Base-by-base conservation (phyloP, 192 early-diverging fungal species). In the Chytriomyces sp. region DNA sequence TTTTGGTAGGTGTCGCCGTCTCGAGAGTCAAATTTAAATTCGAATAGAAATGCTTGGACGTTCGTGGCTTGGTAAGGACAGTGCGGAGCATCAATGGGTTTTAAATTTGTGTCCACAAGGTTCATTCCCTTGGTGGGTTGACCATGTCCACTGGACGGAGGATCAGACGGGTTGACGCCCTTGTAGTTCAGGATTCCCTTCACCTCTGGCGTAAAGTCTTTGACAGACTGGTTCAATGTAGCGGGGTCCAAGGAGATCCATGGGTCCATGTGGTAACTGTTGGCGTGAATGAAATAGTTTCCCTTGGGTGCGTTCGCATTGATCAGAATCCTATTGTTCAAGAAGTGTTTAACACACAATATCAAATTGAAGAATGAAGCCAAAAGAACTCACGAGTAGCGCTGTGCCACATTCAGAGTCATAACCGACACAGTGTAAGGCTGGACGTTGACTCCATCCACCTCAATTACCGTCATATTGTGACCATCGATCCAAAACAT, bases 401-500 rank as follows among this genome's bases (percentile, higher is more conserved):
- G 7, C 41, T 44, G 41, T 10, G 41, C 41, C 8, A 19, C 19
- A 44, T 44, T 44, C 8, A 44, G 7, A 19, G 41, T 44, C 8
- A 44, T n/a, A n/a, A n/a, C n/a, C n/a, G n/a, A n/a, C n/a, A n/a
- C n/a, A n/a, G n/a, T n/a, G 25, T 69, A 76, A 28, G 77, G 83
- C 69, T 89, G 73, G 14, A 85, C 84, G 59, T 87, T 78, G 25
- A 70, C 80, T 61, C 92, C 92, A 56, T 93, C 92, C 30, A 88
- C 84, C 77, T 95, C 93, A 70, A 95, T 90, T 26, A 95, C 80
- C 38, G 75, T 76, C 75, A 95, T 82, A 4, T 77, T 70, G 72
- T 94, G 93, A 26, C 86, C 89, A 63, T 92, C 92, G 54, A 95
- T 91, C 33, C 80, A 82, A 68, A 95, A 84, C 60, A 82, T 81